Base-by-base conservation (phyloP, 768 basidiomycete species). In the Gymnopilus junonius region DNA sequence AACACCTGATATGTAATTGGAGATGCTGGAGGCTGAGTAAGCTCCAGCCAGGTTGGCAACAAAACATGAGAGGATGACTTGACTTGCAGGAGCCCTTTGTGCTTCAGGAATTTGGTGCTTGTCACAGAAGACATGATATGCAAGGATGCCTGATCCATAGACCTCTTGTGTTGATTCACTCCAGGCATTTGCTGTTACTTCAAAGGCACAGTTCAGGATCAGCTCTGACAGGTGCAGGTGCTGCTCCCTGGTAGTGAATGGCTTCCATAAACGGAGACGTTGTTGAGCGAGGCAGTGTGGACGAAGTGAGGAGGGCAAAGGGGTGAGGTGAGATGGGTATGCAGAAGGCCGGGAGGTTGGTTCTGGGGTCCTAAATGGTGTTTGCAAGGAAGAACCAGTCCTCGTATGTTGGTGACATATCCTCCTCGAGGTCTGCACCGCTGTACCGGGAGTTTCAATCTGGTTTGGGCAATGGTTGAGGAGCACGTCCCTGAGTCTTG, bases 101-200 rank as follows among this genome's bases (percentile, higher is more conserved):
- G 20, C 8, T 46, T 85, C 82, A 0, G 75, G 58, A 1, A 82
- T 68, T 3, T 21, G 23, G 3, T 63, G 57, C 0, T 35, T 8
- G 60, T 80, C 78, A 56, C 82, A 83, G 56, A 75, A 82, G 0
- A 76, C 67, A 25, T 84, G 83, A 43, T 46, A 85, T 0, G 70
- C 61, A 0, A 81, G 68, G 0, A 85, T 69, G 0, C 82, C 79
- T 0, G 77, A 58, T 0, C 78, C 77, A 57, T 85, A 83, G 0
- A 73, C 68, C n/a, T 73, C 72, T 1, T 64, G 53, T 0, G 80
- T 84, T 6, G 64, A 55, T 2, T 70, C 63, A 0, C 69, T 71
- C 75, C 75, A 82, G 0, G 73, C 71, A 0, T 51, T 32, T 0
- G 40, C 42, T 4, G 78, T 66, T 0, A 79, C 73, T 0, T 61